These are phyloP conservation scores for Acanthamoeba sp. DNA, from an alignment of 208 protist genomes.

Conservation along the genomic window DNA sequence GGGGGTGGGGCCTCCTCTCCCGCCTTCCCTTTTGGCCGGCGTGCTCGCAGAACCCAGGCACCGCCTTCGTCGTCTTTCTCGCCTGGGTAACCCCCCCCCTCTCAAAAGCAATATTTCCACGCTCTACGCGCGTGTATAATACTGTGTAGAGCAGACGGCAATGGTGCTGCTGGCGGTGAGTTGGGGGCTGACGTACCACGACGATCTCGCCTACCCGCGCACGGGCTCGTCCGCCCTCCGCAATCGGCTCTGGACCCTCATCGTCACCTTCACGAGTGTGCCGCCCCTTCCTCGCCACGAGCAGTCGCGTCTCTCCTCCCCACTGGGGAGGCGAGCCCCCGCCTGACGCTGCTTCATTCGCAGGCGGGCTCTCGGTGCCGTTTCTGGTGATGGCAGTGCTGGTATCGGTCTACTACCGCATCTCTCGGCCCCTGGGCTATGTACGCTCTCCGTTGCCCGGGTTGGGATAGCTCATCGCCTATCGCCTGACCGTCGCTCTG, in stretches of 20 bases:
- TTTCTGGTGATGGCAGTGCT: neutral
- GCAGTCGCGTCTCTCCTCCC: too few relatives aligned
- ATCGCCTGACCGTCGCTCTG: too few relatives aligned
- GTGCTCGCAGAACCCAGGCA: conserved; percentile 12
- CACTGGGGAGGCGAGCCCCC: too few relatives aligned
- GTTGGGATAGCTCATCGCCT: too few relatives aligned
- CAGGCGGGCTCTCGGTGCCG: neutral
- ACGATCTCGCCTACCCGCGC: neutral
- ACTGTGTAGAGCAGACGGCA: neutral
- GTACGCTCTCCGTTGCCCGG: neutral
- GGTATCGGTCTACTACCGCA: conserved; percentile 8
- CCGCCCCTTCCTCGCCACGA: neutral
- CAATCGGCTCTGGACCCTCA: neutral
- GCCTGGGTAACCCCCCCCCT: neutral
- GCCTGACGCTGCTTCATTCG: neutral
- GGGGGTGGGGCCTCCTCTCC: neutral
- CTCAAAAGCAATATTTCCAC: neutral
- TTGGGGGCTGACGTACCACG: neutral
- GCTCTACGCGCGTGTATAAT: too few relatives aligned
- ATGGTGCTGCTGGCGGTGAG: neutral
- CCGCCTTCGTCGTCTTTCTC: neutral
- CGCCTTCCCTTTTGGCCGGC: neutral
- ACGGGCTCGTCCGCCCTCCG: neutral
- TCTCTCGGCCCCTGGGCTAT: neutral
- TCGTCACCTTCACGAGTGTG: neutral